These are phyloP conservation scores for Bruguiera sexangula DNA, from an alignment of 345 rosid genomes.

Conservation along the genomic window DNA sequence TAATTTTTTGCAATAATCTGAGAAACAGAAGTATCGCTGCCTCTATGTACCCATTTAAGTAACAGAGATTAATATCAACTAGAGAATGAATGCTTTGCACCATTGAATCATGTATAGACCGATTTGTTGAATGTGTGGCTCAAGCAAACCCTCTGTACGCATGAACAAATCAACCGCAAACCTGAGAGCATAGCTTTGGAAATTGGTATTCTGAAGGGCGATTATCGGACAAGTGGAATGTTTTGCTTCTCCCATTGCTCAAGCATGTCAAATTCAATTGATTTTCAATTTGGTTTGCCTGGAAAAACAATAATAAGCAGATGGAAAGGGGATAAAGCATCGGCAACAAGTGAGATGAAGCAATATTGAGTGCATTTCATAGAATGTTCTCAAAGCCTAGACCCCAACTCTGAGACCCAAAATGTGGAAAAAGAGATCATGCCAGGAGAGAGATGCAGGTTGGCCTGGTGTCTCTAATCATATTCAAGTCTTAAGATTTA, in stretches of 20 bases:
- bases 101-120: slow-evolving; percentile 8
- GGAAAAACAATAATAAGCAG: slow-evolving; percentile 20
- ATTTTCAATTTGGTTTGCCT: slow-evolving; percentile 49
- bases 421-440: too few species aligned
- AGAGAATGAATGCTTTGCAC: slow-evolving; percentile 8
- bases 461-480: too few species aligned
- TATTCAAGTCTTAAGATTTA: too few species aligned
- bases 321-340: neutral
- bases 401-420: too few species aligned
- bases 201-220: slow-evolving; percentile 22
- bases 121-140: slow-evolving; percentile 3
- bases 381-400: too few species aligned
- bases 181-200: slow-evolving; percentile 48
- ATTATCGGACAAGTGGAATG: slow-evolving; percentile 23
- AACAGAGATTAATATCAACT: neutral
- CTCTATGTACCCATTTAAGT: too few species aligned
- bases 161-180: slow-evolving; percentile 47
- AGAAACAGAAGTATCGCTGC: too few species aligned
- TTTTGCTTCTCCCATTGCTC: slow-evolving; percentile 41
- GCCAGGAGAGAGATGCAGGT: too few species aligned
- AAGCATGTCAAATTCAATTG: slow-evolving; percentile 63
- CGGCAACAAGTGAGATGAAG: neutral
- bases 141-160: neutral
- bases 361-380: too few species aligned
- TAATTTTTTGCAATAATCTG: too few species aligned